phyloP scores from a whole-genome alignment of 2,329 filamentous ascomycete species.

The Chrysoporthe austroafricana region DNA sequence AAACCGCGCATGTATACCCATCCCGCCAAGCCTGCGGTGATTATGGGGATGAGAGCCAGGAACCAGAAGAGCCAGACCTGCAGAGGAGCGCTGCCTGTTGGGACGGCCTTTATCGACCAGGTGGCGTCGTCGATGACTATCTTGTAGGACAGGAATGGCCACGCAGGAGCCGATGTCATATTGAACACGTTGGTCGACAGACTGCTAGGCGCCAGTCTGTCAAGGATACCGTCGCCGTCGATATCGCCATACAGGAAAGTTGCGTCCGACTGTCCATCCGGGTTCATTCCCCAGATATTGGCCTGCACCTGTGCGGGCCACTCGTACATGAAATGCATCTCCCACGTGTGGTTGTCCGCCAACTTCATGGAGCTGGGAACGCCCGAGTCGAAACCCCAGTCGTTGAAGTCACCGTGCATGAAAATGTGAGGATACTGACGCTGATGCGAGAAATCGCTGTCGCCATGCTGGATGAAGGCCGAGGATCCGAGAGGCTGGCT shows the following conservation, averaged over 20 bases:
- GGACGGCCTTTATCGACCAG: constrained; percentile 53
- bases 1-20: constrained; percentile 62
- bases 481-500: constrained; percentile 60
- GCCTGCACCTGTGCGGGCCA: constrained; percentile 64
- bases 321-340: constrained; percentile 63
- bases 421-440: constrained; percentile 65
- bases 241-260: constrained; percentile 62
- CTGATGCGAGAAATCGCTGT: constrained; percentile 44
- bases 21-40: constrained; percentile 53
- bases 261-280: constrained; percentile 62
- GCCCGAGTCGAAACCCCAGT: constrained; percentile 65
- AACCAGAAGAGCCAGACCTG: constrained; percentile 59
- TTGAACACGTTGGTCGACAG: constrained; percentile 59
- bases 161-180: constrained; percentile 56
- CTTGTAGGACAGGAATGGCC: constrained; percentile 57
- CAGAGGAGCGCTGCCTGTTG: constrained; percentile 54
- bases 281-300: constrained; percentile 68
- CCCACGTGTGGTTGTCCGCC: constrained; percentile 54
- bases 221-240: constrained; percentile 60
- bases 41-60: constrained; percentile 55
- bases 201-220: constrained; percentile 62
- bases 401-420: constrained; percentile 63
- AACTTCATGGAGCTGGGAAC: constrained; percentile 54
- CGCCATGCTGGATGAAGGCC: constrained; percentile 62
- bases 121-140: constrained; percentile 59